Evolutionary conservation across 495 filamentous ascomycete species (phyloP), one percentile per base, ranked within the genome.

Genomic region (Hyaloscypha variabilis): DNA sequence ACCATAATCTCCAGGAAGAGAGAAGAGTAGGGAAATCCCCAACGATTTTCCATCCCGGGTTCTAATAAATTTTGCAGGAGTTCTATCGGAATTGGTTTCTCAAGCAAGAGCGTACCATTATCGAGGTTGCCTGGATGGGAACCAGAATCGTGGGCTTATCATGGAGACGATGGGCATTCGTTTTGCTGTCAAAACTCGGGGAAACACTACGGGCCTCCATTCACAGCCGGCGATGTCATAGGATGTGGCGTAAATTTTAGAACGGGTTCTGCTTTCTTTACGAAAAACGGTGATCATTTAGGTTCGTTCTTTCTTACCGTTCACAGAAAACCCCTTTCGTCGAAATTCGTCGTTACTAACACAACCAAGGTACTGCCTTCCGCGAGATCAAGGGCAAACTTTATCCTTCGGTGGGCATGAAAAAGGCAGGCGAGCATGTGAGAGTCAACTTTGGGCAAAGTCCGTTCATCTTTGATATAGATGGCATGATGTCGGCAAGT

Each of bases 201-300:
- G 8, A 92, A 92, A 71, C 73, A 82, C 39, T 93, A 91, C 75
- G 91, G 90, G 0, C 90, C 89, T 60, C 86, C 85, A n/a, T 94
- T 89, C 72, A 65, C 65, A 23, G 55, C 59, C 8, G 82, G 85
- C n/a, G 95, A 99, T 79, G 88, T 89, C 6, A 88, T 98, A 46
- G 95, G 95, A 2, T 98, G 96, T 73, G 92, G 96, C 23, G 84
- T 99, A 51, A 97, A 99, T 74, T 98, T 98, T 73, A 85, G 90
- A 67, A 92, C 88, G 13, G 87, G 89, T n/a, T 86, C 85, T 67
- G 92, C 89, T 13, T 96, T 97, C 73, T 99, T 97, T 74, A 99
- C 95, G 0, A 97, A 94, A 77, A 98, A 99, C 74, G 95, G 95
- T 19, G 76, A 81, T 29, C 83, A 88, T 68, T 75, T 96, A 67